phyloP scores from a whole-genome alignment of 352 stramenopile genomes.

The Globisporangium uncinulatum region DNA sequence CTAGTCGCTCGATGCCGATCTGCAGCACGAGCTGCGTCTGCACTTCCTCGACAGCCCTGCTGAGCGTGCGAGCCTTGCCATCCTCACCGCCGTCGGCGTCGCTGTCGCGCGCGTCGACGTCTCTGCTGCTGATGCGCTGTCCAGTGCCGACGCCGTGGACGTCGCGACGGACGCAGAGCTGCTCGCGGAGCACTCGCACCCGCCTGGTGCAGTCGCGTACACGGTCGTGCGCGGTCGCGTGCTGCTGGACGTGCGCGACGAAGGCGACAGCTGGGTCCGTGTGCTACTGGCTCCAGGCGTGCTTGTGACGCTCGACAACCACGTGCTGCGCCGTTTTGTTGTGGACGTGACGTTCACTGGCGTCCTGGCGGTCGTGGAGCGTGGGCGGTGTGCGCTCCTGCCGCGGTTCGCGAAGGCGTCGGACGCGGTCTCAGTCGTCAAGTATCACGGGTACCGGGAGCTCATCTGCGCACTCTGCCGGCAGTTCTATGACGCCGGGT shows the following conservation, averaged over 20 bases:
- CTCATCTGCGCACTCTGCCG: constrained; percentile 70
- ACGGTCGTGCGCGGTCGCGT: constrained; percentile 31
- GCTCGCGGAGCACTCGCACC: constrained; percentile 42
- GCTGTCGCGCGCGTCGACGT: constrained; percentile 11
- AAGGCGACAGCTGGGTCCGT: constrained; percentile 65
- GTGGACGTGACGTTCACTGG: constrained; percentile 15
- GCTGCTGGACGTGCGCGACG: constrained; percentile 64
- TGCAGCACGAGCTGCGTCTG: constrained; percentile 38
- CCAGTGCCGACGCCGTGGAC: constrained; percentile 7
- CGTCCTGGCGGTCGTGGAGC: constrained; percentile 14
- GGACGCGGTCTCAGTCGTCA: constrained; percentile 41
- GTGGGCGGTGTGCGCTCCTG: constrained; percentile 8
- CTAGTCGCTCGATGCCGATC: constrained; percentile 2
- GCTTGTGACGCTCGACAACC: constrained; percentile 18
- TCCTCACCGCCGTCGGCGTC: constrained; percentile 53
- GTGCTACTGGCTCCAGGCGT: constrained; percentile 34
- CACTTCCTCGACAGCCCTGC: constrained; percentile 58
- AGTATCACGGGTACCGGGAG: constrained; percentile 41
- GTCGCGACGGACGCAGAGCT: constrained; percentile 19
- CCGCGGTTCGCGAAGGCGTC: constrained; percentile 32
- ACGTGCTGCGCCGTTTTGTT: constrained; percentile 44
- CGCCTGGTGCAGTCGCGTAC: constrained; percentile 23
- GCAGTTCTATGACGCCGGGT: constrained; percentile 80
- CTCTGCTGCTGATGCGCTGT: background rate
- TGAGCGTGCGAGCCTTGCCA: constrained; percentile 50